These are phyloP conservation scores for Fusarium sp. DNA, from an alignment of 2,329 filamentous ascomycete species.

Conservation along the genomic window DNA sequence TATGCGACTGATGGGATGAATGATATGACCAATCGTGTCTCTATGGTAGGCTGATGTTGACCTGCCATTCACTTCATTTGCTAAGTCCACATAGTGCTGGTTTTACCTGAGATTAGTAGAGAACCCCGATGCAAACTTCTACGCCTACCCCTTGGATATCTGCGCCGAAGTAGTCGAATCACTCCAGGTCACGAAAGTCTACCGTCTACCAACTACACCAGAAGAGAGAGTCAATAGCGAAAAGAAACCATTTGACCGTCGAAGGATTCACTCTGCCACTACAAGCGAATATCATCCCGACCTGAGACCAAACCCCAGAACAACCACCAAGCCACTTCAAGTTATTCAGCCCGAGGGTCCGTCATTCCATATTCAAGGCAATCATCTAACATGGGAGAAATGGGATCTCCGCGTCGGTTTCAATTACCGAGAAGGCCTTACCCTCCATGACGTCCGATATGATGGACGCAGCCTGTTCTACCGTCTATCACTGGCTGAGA, in stretches of 20 bases:
- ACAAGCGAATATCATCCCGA: conserved; percentile 57
- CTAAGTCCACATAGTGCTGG: conserved; percentile 33
- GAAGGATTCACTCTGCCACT: conserved; percentile 51
- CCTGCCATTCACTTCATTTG: accelerated
- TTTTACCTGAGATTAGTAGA: conserved; percentile 48
- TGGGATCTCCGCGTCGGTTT: conserved; percentile 76
- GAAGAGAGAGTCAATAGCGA: conserved; percentile 49
- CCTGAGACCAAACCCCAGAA: conserved; percentile 37
- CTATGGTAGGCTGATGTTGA: conserved; percentile 53
- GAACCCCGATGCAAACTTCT: conserved; percentile 63
- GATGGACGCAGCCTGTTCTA: conserved; percentile 73
- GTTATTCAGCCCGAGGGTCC: conserved; percentile 48
- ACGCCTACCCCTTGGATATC: conserved; percentile 65
- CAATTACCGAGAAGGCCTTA: conserved; percentile 75
- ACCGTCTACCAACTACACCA: conserved; percentile 52
- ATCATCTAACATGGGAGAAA: conserved; percentile 65
- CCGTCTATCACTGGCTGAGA: conserved; percentile 72
- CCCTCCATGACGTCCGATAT: conserved; percentile 75
- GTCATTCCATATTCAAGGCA: conserved; percentile 56
- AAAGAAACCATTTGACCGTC: conserved; percentile 53
- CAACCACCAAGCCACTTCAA: conserved; percentile 47
- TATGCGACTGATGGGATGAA: conserved; percentile 66
- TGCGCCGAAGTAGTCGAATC: conserved; percentile 61
- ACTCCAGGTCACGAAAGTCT: conserved; percentile 59
- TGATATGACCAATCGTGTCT: conserved; percentile 59